Conservation (phyloP, 441 rosid species). For the Pelargonium cotyledonis region DNA sequence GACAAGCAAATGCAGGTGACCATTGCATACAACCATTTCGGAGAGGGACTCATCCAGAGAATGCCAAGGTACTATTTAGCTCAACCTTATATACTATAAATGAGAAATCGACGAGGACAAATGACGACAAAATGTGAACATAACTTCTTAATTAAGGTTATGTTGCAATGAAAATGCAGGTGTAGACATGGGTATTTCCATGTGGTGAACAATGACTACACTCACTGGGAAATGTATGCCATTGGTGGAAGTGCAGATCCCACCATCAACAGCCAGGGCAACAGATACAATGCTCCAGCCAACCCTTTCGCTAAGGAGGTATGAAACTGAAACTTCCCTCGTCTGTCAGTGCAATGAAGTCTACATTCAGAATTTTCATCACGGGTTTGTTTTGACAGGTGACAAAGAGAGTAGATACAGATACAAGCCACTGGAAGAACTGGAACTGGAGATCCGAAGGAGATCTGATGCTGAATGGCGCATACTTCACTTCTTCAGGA, state of each 20-base stretch:
- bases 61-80: constrained; percentile 69
- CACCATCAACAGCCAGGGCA: constrained; percentile 94
- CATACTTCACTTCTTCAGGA: constrained; percentile 85
- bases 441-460: constrained; percentile 99
- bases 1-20: constrained; percentile 94
- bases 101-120: no score
- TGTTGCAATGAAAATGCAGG: constrained; percentile 30
- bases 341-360: neutral
- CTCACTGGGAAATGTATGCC: constrained; percentile 99
- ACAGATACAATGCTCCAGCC: constrained; percentile 71
- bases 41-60: constrained; percentile 93
- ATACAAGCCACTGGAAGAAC: constrained; percentile 44
- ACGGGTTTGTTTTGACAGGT: constrained; percentile 38
- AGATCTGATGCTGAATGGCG: constrained; percentile 76
- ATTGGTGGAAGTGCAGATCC: constrained; percentile 94
- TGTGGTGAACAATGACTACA: constrained; percentile 94
- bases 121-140: no score
- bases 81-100: neutral
- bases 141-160: no score
- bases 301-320: constrained; percentile 86
- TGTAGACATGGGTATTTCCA: constrained; percentile 97
- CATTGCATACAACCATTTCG: constrained; percentile 92
- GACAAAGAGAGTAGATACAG: constrained; percentile 81
- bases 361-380: neutral
- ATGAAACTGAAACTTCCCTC: constrained; percentile 4